A percentile compares a stretch with the other conserved stretches of the same genome.
Conservation (phyloP, 305 asterid genomes). For the Fraxinus paxiana region DNA sequence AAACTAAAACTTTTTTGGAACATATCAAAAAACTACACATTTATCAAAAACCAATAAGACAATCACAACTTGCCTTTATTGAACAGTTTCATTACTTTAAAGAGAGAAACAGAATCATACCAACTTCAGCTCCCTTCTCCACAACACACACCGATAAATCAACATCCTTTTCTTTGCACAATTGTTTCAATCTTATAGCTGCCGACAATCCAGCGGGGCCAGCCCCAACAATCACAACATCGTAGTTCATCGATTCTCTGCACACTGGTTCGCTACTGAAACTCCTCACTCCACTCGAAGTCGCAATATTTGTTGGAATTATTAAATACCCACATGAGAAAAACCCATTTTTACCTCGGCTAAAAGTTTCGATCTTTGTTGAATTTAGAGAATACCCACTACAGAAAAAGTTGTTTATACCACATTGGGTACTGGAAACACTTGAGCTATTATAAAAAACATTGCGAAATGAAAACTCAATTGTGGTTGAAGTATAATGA, state of each 20-base stretch:
- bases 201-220: conserved; percentile 98
- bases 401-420: background rate
- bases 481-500: background rate
- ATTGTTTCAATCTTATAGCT: conserved; percentile 80
- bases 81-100: background rate
- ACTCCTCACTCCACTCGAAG: conserved; percentile 34
- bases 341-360: conserved; percentile 21
- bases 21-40: background rate
- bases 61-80: background rate
- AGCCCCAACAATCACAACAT: conserved; percentile 93
- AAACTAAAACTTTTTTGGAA: background rate
- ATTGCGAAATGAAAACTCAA: conserved; percentile 17
- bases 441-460: conserved; percentile 2
- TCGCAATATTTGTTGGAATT: conserved; percentile 23
- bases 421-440: conserved; percentile 14
- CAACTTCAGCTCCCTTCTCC: conserved; percentile 97
- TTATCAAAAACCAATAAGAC: background rate
- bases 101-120: conserved; percentile 34
- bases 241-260: conserved; percentile 75
- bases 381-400: conserved; percentile 22
- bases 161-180: conserved; percentile 65
- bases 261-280: conserved; percentile 48
- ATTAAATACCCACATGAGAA: conserved; percentile 26
- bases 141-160: conserved; percentile 90
- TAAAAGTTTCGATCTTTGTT: conserved; percentile 17